These are phyloP conservation scores for Tylopilus sp. DNA, from an alignment of 768 basidiomycete species.

Conservation along the genomic window DNA sequence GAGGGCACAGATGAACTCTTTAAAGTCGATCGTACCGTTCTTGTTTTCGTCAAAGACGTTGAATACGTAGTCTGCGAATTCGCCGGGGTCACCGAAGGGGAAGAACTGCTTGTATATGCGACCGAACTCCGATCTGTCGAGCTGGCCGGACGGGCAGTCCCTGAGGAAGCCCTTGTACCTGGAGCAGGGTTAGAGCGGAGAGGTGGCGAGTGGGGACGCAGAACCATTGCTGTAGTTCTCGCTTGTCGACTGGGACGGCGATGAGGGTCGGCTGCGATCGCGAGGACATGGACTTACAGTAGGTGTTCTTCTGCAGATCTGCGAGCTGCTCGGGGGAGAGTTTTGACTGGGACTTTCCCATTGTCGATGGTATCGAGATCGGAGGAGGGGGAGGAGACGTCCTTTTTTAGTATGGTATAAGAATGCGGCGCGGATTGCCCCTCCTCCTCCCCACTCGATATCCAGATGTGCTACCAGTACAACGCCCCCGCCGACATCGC, in stretches of 20 bases:
- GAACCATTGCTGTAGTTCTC: slow-evolving; percentile 94
- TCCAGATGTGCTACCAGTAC: slow-evolving; percentile 66
- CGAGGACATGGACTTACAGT: slow-evolving; percentile 57
- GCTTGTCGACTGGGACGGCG: slow-evolving; percentile 78
- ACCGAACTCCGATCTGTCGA: slow-evolving; percentile 93
- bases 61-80: slow-evolving; percentile 98
- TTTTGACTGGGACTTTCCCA: slow-evolving; percentile 98
- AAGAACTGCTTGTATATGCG: slow-evolving; percentile 99
- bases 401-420: slow-evolving; percentile 36
- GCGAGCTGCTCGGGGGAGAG: slow-evolving; percentile 90
- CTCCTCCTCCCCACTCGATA: slow-evolving; percentile 22
- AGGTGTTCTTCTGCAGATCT: slow-evolving; percentile 96
- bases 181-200: slow-evolving; percentile 9
- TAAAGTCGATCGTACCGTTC: slow-evolving; percentile 98
- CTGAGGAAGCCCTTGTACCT: slow-evolving; percentile 99
- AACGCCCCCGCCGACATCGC: slow-evolving; percentile 67
- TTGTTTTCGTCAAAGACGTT: slow-evolving; percentile 95
- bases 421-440: slow-evolving; percentile 15
- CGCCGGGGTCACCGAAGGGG: slow-evolving; percentile 95
- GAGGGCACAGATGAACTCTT: slow-evolving; percentile 98
- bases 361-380: slow-evolving; percentile 40
- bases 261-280: slow-evolving; percentile 10
- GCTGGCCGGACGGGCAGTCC: slow-evolving; percentile 95
- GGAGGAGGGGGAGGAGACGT: not conserved
- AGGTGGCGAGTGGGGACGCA: slow-evolving; percentile 6